Conservation (phyloP, 148 eudicot genomes). For the Camellia lanceoleosa region DNA sequence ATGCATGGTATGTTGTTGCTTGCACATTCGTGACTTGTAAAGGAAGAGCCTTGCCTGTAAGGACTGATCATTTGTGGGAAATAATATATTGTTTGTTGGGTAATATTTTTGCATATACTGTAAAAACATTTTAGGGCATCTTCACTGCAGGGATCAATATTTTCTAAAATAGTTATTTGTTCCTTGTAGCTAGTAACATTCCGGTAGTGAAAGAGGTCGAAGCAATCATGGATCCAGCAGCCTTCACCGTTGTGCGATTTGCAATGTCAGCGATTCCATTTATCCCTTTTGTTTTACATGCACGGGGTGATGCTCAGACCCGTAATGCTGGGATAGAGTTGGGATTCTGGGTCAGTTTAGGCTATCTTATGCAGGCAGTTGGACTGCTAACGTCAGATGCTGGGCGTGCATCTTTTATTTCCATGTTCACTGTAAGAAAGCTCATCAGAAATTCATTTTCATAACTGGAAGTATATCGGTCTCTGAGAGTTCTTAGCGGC, state of each 20-base stretch:
- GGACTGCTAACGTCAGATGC: constrained; percentile 62
- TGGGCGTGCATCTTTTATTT: constrained; percentile 70
- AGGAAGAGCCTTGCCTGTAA: background rate
- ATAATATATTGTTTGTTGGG: background rate
- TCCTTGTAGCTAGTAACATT: constrained; percentile 35
- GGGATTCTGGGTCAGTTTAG: too few relatives aligned
- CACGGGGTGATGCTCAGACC: constrained; percentile 19
- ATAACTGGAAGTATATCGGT: background rate
- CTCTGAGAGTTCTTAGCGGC: background rate
- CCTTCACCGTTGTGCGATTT: constrained; percentile 61
- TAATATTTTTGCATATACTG: background rate
- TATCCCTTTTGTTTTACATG: constrained; percentile 51
- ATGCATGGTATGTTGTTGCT: background rate
- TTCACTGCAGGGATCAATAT: background rate
- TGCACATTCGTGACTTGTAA: background rate
- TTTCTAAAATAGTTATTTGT: background rate
- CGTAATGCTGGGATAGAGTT: too few relatives aligned
- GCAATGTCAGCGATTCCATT: constrained; percentile 52
- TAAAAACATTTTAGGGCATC: background rate
- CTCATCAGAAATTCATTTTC: background rate
- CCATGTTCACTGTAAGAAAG: constrained; percentile 63
- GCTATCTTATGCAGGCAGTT: too few relatives aligned
- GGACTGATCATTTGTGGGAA: background rate
- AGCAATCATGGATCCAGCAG: constrained; percentile 56
- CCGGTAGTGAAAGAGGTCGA: constrained; percentile 47